Percentiles rank a stretch among this genome's conserved stretches.
Evolutionary conservation across 352 stramenopile species (phyloP).

Genomic region (Globisporangium cylindrosporum): DNA sequence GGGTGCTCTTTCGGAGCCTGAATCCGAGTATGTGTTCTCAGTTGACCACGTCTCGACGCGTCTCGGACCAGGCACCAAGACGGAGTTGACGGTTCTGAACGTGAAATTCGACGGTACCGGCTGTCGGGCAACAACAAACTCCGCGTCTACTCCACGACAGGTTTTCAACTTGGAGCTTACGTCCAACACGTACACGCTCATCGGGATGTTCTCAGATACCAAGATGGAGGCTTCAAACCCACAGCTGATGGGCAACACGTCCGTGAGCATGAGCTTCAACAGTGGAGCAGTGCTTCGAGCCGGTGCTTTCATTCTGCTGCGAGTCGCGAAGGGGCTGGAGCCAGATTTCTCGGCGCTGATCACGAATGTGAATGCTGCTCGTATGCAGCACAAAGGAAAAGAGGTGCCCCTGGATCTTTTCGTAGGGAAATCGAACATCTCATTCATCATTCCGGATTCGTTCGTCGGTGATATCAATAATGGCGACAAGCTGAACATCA

Average conservation of each 20-base stretch:
- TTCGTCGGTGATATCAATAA: constrained; percentile 68
- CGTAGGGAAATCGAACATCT: constrained; percentile 59
- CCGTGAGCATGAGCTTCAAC: constrained; percentile 50
- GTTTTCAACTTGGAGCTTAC: constrained; percentile 57
- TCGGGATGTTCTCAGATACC: constrained; percentile 53
- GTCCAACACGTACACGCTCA: constrained; percentile 50
- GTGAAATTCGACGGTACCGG: constrained; percentile 57
- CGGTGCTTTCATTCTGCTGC: constrained; percentile 63
- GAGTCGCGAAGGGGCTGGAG: constrained; percentile 58
- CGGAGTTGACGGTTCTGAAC: constrained; percentile 43
- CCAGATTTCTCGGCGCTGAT: constrained; percentile 57
- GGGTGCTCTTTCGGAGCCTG: constrained; percentile 30
- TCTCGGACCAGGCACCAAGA: constrained; percentile 52
- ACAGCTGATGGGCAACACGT: constrained; percentile 49
- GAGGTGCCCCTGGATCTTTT: constrained; percentile 42
- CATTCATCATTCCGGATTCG: constrained; percentile 64
- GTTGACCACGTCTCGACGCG: constrained; percentile 67
- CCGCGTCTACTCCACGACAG: constrained; percentile 29
- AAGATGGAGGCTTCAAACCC: constrained; percentile 43
- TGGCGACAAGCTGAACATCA: constrained; percentile 63
- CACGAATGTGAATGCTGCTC: constrained; percentile 40
- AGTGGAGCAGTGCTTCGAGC: constrained; percentile 60
- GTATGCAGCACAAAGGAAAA: constrained; percentile 30
- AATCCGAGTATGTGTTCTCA: constrained; percentile 44
- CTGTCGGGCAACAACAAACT: constrained; percentile 34